phyloP scores from a whole-genome alignment of 257 asterid genomes.

The Scutellaria barbata region DNA sequence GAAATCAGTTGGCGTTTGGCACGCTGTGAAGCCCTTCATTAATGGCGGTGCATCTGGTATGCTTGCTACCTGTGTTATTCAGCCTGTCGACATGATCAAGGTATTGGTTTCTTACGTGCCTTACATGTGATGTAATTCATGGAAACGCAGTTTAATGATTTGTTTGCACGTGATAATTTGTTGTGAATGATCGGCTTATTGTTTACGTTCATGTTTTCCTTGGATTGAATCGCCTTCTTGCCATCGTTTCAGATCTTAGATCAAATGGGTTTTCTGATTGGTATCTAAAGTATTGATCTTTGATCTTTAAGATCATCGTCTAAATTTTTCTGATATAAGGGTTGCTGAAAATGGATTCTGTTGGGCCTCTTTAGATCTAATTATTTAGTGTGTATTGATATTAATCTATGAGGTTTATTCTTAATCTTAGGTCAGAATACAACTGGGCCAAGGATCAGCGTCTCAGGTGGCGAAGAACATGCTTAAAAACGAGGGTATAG shows the following conservation, averaged over 20 bases:
- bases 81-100: conserved; percentile 98
- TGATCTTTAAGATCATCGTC: background rate
- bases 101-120: conserved; percentile 38
- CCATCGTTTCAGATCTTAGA: conserved; percentile 41
- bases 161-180: background rate
- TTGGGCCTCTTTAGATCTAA: conserved; percentile 25
- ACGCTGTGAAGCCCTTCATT: conserved; percentile 81
- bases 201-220: background rate
- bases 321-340: background rate
- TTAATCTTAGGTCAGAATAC: conserved; percentile 81
- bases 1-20: conserved; percentile 79
- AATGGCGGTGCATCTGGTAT: conserved; percentile 96
- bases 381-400: conserved; percentile 14
- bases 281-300: background rate
- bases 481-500: conserved; percentile 83
- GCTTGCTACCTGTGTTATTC: conserved; percentile 97
- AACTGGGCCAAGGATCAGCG: conserved; percentile 97
- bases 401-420: conserved; percentile 20
- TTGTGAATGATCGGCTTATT: background rate
- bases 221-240: background rate
- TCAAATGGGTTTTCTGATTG: conserved; percentile 24
- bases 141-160: background rate
- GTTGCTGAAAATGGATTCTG: conserved; percentile 6
- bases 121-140: background rate
- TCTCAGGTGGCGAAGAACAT: conserved; percentile 66